A percentile compares a stretch with the other conserved stretches of the same genome.
Evolutionary conservation across 2,329 filamentous ascomycete genomes (phyloP).

Genomic region (Paraphaeosphaeria sporulosa): DNA sequence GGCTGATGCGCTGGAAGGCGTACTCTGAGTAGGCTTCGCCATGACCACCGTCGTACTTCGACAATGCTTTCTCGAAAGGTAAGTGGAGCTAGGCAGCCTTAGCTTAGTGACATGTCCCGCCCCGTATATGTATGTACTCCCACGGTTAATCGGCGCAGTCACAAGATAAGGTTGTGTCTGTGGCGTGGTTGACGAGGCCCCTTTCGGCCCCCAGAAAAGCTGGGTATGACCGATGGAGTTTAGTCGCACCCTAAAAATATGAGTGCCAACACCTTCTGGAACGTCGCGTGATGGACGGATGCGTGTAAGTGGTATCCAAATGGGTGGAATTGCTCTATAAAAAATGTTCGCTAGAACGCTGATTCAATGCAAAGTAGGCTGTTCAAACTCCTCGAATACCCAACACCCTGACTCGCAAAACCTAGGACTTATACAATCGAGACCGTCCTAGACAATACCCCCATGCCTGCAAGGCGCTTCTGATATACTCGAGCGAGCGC

Average conservation of each 20-base stretch:
- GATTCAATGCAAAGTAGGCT: not conserved
- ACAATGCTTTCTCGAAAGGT: no score
- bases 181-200: no score
- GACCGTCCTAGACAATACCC: slow-evolving; percentile 5
- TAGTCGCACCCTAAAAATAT: not conserved
- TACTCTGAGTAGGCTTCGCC: not conserved
- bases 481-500: not conserved
- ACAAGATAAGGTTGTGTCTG: no score
- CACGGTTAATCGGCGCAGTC: no score
- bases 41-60: no score
- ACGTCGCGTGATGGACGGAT: not conserved
- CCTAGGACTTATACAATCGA: slow-evolving; percentile 8
- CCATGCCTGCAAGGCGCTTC: not conserved
- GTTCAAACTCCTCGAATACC: not conserved
- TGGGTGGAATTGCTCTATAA: not conserved
- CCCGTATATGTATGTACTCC: no score
- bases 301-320: not conserved
- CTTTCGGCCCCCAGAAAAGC: no score
- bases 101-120: no score
- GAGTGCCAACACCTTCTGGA: not conserved
- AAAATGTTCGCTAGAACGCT: not conserved
- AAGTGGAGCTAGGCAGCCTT: no score
- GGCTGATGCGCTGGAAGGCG: no score
- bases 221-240: no score
- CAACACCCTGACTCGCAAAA: not conserved